Evolutionary conservation across 495 filamentous ascomycete species (phyloP), one percentile per base, ranked within the genome.

Genomic region (Elasticomyces elasticus): DNA sequence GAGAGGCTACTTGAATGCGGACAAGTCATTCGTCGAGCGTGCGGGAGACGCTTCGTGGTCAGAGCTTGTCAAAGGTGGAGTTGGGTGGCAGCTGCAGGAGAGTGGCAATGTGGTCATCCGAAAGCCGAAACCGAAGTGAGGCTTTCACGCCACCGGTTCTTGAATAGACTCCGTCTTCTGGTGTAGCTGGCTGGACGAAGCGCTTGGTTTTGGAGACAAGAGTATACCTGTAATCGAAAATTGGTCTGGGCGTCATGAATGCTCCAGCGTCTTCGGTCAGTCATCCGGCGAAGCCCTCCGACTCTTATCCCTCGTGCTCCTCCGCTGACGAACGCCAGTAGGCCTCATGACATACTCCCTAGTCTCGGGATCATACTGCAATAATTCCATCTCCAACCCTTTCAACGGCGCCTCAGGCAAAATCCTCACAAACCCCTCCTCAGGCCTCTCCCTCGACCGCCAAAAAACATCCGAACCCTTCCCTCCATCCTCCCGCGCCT

Each of bases 1-100:
- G 11, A 77, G 82, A 68, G 77, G 81, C 12, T 98, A 98, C 68
- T 71, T 95, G 56, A 82, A 66, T 38, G 78, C 86, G 11, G 81
- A 86, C 56, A 65, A 79, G 51, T 72, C 72, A 3, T 85, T 81
- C 58, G 63, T 89, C 43, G 82, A 87, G 69, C 66, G 65, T 52
- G 78, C 76, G 64, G 81, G 81, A 17, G 76, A 74, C 40, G 64
- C 70, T 44, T 54, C 60, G 30, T 98, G 91, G 91, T 74, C 78
- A 30, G 80, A 77, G 54, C 66, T 97, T 55, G 74, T 75, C 15
- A 67, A 74, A 58, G 76, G 84, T 65, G 79, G 82, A 6, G 80
- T 95, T 1, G 84, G 85, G 1, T 98, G 92, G 92, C 77, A 88
- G 66, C 30, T 62, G 50, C 59, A 62, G 28, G 59, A 57, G 22